Conservation (phyloP, 108 stramenopile genomes). For the Nitzschia sp. region DNA sequence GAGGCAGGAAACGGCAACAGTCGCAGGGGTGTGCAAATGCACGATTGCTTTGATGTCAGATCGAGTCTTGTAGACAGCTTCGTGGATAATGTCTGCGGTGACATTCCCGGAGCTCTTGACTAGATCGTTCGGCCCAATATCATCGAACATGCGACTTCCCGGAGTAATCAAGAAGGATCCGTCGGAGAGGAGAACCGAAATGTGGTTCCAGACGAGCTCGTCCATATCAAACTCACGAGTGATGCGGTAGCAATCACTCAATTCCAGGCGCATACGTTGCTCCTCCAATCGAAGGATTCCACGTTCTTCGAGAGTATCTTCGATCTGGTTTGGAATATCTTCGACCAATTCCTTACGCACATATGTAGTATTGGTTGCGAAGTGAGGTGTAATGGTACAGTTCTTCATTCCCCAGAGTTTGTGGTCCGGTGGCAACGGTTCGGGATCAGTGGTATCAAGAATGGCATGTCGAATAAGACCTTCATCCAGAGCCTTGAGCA, state of each 20-base stretch:
- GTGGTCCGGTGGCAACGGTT: constrained; percentile 58
- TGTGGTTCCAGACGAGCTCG: constrained; percentile 74
- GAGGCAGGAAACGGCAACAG: constrained; percentile 62
- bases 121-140: constrained; percentile 58
- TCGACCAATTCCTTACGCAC: constrained; percentile 58
- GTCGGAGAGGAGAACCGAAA: constrained; percentile 46
- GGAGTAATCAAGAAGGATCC: constrained; percentile 62
- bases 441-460: constrained; percentile 60
- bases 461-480: constrained; percentile 49
- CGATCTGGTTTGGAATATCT: constrained; percentile 51
- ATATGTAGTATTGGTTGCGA: constrained; percentile 58
- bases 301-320: constrained; percentile 42
- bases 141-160: constrained; percentile 46
- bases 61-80: constrained; percentile 54
- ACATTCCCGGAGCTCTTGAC: constrained; percentile 50
- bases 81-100: constrained; percentile 70
- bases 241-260: constrained; percentile 36
- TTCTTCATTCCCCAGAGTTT: constrained; percentile 45
- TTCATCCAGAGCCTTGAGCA: constrained; percentile 43
- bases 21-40: constrained; percentile 63
- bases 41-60: constrained; percentile 64
- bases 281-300: constrained; percentile 32
- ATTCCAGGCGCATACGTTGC: constrained; percentile 24
- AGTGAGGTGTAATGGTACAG: constrained; percentile 60
- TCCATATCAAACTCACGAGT: constrained; percentile 63